Conservation (phyloP, 2,329 filamentous ascomycete genomes). For the Bimuria novae-zelandiae region DNA sequence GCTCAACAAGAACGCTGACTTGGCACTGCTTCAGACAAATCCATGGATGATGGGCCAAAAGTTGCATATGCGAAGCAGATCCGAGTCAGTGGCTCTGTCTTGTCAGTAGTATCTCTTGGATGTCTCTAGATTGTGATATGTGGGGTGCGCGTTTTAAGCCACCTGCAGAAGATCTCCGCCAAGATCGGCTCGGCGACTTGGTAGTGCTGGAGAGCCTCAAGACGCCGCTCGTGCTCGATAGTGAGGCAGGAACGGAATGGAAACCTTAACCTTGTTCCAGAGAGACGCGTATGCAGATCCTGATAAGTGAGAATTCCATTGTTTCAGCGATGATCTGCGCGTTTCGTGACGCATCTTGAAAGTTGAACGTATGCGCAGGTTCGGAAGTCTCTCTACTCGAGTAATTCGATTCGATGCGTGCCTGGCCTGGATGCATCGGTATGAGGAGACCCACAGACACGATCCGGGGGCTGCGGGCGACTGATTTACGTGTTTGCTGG, state of each 20-base stretch:
- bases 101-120: not conserved
- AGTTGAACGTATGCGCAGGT: not conserved
- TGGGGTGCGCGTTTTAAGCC: constrained; percentile 4
- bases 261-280: not conserved
- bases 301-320: not conserved
- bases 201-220: not conserved
- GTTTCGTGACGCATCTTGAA: too few species aligned
- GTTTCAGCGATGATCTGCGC: not conserved
- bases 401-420: not conserved
- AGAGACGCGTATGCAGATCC: not conserved
- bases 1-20: too few species aligned
- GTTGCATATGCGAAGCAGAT: not conserved
- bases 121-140: not conserved
- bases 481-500: not conserved
- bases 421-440: not conserved
- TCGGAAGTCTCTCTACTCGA: not conserved
- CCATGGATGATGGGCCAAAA: too few species aligned
- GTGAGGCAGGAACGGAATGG: not conserved
- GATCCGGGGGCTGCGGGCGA: not conserved
- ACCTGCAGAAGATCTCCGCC: constrained; percentile 5
- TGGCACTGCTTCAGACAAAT: too few species aligned
- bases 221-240: not conserved
- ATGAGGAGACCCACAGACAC: not conserved
- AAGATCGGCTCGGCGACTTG: not conserved
- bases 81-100: not conserved